Conservation (phyloP, 1,284 basidiomycete species). For the Ustilago curta region DNA sequence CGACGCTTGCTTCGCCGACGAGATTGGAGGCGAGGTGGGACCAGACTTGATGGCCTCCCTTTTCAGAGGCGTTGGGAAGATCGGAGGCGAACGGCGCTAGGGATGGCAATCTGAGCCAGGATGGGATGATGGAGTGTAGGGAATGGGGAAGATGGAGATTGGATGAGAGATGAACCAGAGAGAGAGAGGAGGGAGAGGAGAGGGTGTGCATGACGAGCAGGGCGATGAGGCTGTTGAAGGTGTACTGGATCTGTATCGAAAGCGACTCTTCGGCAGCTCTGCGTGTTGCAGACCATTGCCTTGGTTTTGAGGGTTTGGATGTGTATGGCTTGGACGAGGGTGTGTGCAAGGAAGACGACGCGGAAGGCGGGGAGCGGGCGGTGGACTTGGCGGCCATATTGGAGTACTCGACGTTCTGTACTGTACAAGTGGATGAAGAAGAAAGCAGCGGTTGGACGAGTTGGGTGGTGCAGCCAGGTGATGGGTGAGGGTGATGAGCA, state of each 20-base stretch:
- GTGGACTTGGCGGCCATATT: slow-evolving; percentile 34
- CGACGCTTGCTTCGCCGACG: slow-evolving; percentile 29
- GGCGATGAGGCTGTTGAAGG: slow-evolving; percentile 50
- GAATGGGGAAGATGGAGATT: slow-evolving; percentile 54
- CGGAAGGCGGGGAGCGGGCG: slow-evolving; percentile 20
- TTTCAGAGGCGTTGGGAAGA: slow-evolving; percentile 57
- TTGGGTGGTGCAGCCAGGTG: background rate
- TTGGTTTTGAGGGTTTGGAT: slow-evolving; percentile 13
- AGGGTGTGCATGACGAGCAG: slow-evolving; percentile 58
- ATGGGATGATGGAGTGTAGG: slow-evolving; percentile 55
- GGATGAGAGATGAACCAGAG: slow-evolving; percentile 51
- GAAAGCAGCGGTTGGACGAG: background rate
- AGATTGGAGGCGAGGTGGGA: slow-evolving; percentile 30
- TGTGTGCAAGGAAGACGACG: background rate
- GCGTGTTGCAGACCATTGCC: slow-evolving; percentile 48
- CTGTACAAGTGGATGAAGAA: background rate
- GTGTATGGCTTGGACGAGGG: slow-evolving; percentile 10
- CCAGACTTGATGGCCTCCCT: slow-evolving; percentile 28
- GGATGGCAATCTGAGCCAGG: slow-evolving; percentile 53
- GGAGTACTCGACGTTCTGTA: background rate
- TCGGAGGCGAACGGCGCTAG: slow-evolving; percentile 56
- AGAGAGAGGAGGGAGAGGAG: slow-evolving; percentile 58
- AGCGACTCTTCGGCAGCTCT: slow-evolving; percentile 41
- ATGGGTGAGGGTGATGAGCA: background rate
- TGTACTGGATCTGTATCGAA: slow-evolving; percentile 45